These are phyloP conservation scores for Cutaneotrichosporon mucoides DNA, from an alignment of 1,284 basidiomycete genomes.

Conservation along the genomic window DNA sequence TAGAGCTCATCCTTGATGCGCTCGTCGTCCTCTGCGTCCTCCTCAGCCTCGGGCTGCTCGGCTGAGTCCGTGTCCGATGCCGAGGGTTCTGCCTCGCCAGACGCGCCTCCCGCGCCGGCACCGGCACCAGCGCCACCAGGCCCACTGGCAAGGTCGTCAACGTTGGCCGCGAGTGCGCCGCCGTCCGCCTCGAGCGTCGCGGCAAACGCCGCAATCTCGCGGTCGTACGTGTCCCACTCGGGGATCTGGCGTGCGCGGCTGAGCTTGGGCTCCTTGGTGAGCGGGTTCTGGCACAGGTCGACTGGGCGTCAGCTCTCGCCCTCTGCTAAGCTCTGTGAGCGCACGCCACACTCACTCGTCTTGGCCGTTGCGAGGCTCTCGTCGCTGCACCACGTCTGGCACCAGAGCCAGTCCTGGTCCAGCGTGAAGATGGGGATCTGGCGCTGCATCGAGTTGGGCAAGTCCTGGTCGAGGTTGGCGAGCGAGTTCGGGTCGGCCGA, in stretches of 20 bases:
- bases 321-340: too few relatives aligned
- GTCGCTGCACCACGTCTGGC: slow-evolving; percentile 55
- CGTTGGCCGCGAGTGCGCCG: slow-evolving; percentile 58
- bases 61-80: slow-evolving; percentile 1
- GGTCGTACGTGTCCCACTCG: slow-evolving; percentile 92
- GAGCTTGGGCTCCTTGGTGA: slow-evolving; percentile 97
- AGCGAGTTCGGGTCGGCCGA: slow-evolving; percentile 91
- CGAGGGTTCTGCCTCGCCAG: too few relatives aligned
- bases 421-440: slow-evolving; percentile 85
- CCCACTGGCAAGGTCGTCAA: slow-evolving; percentile 58
- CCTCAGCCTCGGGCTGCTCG: neutral
- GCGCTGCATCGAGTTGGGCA: slow-evolving; percentile 85
- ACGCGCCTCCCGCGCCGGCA: neutral
- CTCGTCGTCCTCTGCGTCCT: neutral
- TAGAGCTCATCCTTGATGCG: slow-evolving; percentile 12
- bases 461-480: slow-evolving; percentile 93
- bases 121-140: slow-evolving; percentile 4
- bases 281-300: slow-evolving; percentile 86
- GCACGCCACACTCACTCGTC: slow-evolving; percentile 42
- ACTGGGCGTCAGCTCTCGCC: slow-evolving; percentile 55
- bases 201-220: slow-evolving; percentile 56
- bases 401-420: slow-evolving; percentile 88
- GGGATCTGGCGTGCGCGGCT: slow-evolving; percentile 89
- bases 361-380: slow-evolving; percentile 52
- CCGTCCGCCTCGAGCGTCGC: slow-evolving; percentile 53